These are phyloP conservation scores for Zygosaccharomyces pseudorouxii DNA, from an alignment of 805 yeast genomes.

Conservation along the genomic window DNA sequence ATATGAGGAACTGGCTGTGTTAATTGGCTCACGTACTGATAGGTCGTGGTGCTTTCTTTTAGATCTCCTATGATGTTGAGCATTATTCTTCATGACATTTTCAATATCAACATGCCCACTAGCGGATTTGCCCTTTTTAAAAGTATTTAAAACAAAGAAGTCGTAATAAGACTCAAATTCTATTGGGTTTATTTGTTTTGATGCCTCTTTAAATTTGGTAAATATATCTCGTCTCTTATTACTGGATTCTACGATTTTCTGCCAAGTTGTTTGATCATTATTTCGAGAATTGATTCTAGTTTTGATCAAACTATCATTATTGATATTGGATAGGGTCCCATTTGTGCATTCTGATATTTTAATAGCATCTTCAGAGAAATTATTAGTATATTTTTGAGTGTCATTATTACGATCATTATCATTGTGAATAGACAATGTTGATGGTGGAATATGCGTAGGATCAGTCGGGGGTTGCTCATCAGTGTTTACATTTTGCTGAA, in stretches of 20 bases:
- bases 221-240: slow-evolving; percentile 5
- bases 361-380: background rate
- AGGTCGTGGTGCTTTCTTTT: slow-evolving; percentile 9
- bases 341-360: background rate
- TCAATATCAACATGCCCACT: slow-evolving; percentile 34
- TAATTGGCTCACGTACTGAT: slow-evolving; percentile 4
- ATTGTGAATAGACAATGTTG: background rate
- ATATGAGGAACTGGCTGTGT: slow-evolving; percentile 9
- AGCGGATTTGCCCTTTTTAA: slow-evolving; percentile 31
- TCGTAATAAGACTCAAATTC: slow-evolving; percentile 36
- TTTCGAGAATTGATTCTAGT: background rate
- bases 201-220: slow-evolving; percentile 14
- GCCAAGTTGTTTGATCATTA: background rate
- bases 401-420: background rate
- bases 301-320: background rate
- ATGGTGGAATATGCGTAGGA: background rate
- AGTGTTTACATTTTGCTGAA: background rate
- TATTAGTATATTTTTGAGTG: too few relatives aligned
- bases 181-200: slow-evolving; percentile 18
- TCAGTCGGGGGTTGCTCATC: background rate
- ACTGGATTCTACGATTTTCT: background rate
- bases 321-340: background rate
- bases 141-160: slow-evolving; percentile 26
- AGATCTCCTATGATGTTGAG: slow-evolving; percentile 26
- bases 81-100: slow-evolving; percentile 26